Percentiles rank a stretch among this genome's conserved stretches.
Evolutionary conservation across 1,284 basidiomycete genomes (phyloP).

Genomic region (Cutaneotrichosporon mucoides): DNA sequence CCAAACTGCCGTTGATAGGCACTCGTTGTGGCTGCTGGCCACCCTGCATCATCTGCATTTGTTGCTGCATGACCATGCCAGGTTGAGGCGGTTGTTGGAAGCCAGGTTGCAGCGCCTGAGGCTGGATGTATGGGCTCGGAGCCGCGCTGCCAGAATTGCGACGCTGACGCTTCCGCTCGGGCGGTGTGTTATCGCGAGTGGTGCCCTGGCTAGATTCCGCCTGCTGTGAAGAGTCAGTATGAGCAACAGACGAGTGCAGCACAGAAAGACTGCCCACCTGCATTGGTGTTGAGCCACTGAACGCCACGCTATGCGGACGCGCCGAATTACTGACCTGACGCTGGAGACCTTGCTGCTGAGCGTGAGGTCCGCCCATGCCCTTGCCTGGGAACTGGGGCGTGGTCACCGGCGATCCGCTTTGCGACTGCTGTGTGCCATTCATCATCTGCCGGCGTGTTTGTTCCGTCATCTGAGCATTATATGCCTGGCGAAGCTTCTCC

Average conservation of each 20-base stretch:
- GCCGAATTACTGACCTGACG: slow-evolving; percentile 20
- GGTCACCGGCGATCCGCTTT: slow-evolving; percentile 10
- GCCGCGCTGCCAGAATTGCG: slow-evolving; percentile 38
- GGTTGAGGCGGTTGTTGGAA: slow-evolving; percentile 11
- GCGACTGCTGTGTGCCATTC: slow-evolving; percentile 3
- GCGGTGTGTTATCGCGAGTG: slow-evolving; percentile 29
- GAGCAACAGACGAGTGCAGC: too few relatives aligned
- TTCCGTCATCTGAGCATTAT: slow-evolving; percentile 14
- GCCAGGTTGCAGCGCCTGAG: slow-evolving; percentile 19
- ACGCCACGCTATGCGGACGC: slow-evolving; percentile 16
- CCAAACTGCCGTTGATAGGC: slow-evolving; percentile 12
- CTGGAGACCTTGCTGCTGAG: slow-evolving; percentile 13
- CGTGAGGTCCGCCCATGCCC: slow-evolving; percentile 8
- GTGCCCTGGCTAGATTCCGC: slow-evolving; percentile 11
- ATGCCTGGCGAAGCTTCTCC: slow-evolving; percentile 23
- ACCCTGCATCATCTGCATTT: slow-evolving; percentile 15
- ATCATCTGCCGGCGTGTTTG: slow-evolving; percentile 13
- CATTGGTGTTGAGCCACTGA: slow-evolving; percentile 25
- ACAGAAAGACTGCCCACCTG: slow-evolving; percentile 11
- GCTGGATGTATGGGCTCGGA: slow-evolving; percentile 30
- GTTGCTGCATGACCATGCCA: slow-evolving; percentile 9
- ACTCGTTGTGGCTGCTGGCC: slow-evolving; percentile 6
- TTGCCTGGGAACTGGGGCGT: slow-evolving; percentile 13
- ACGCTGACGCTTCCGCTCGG: slow-evolving; percentile 39
- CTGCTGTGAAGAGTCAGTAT: slow-evolving; percentile 8